Conservation (phyloP, 805 yeast species). For the Yarrowia porcina region DNA sequence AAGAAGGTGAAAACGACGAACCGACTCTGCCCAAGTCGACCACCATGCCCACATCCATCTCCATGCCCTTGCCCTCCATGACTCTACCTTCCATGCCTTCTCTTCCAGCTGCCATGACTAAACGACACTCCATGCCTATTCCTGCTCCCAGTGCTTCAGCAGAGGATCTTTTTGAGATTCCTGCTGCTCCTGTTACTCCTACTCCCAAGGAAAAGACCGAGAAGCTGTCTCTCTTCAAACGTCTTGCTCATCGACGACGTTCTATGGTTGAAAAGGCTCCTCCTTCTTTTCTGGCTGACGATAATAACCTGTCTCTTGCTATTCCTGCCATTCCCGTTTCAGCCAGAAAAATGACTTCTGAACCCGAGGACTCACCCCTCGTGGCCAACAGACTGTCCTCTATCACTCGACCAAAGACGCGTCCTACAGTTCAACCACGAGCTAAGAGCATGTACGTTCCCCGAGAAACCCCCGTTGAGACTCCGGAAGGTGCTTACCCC, state of each 20-base stretch:
- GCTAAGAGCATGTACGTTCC: conserved; percentile 22
- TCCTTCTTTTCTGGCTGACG: background rate
- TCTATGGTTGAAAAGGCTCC: conserved; percentile 2
- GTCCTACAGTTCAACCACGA: background rate
- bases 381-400: conserved; percentile 15
- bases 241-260: conserved; percentile 8
- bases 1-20: background rate
- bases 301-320: background rate
- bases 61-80: background rate
- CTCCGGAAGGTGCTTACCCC: background rate
- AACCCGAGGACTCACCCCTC: conserved; percentile 15
- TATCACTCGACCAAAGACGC: background rate
- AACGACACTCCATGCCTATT: background rate
- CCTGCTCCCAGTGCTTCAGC: background rate
- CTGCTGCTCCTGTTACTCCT: background rate
- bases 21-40: background rate
- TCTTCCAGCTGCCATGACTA: background rate
- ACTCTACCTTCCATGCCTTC: background rate
- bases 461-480: background rate
- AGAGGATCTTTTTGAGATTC: conserved; percentile 3
- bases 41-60: background rate
- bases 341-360: conserved; percentile 9
- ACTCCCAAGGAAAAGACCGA: background rate
- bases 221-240: conserved; percentile 3
- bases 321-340: conserved; percentile 10